Conservation (phyloP, 345 rosid species). For the Reutealis trisperma region DNA sequence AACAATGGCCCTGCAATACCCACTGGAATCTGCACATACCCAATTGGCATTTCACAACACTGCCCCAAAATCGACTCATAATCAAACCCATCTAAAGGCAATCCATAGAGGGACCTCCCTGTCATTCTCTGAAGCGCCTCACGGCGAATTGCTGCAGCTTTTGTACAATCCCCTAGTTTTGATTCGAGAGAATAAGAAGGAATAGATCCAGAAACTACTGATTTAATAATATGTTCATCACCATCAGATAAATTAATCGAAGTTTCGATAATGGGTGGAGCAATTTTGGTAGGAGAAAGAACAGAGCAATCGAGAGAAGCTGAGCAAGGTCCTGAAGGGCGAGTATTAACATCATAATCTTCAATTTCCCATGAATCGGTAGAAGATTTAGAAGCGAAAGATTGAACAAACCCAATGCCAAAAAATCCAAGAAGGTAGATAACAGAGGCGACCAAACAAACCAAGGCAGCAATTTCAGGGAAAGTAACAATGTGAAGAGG, state of each 20-base stretch:
- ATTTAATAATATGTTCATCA: slow-evolving; percentile 37
- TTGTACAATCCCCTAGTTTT: slow-evolving; percentile 42
- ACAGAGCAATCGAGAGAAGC: neutral
- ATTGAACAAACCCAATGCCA: slow-evolving; percentile 84
- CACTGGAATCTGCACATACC: slow-evolving; percentile 61
- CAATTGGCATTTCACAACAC: slow-evolving; percentile 65
- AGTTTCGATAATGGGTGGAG: neutral
- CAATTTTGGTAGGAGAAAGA: neutral
- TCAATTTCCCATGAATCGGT: slow-evolving; percentile 6
- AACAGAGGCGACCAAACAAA: slow-evolving; percentile 48
- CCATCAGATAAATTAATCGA: slow-evolving; percentile 19
- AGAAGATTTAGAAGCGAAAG: slow-evolving; percentile 38
- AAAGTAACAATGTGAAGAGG: slow-evolving; percentile 82
- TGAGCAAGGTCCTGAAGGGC: neutral
- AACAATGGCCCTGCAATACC: slow-evolving; percentile 57
- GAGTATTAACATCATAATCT: slow-evolving; percentile 1
- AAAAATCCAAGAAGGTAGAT: slow-evolving; percentile 58
- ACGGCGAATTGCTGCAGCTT: slow-evolving; percentile 45
- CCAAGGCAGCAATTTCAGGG: slow-evolving; percentile 68
- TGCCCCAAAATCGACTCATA: slow-evolving; percentile 53
- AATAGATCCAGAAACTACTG: slow-evolving; percentile 34
- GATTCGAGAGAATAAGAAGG: slow-evolving; percentile 48
- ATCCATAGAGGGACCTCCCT: slow-evolving; percentile 40
- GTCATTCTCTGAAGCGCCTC: slow-evolving; percentile 46
- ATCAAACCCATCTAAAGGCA: slow-evolving; percentile 51